Evolutionary conservation across 768 basidiomycete genomes (phyloP), one percentile per base, ranked within the genome.

Genomic region (Fomitopsis serialis): DNA sequence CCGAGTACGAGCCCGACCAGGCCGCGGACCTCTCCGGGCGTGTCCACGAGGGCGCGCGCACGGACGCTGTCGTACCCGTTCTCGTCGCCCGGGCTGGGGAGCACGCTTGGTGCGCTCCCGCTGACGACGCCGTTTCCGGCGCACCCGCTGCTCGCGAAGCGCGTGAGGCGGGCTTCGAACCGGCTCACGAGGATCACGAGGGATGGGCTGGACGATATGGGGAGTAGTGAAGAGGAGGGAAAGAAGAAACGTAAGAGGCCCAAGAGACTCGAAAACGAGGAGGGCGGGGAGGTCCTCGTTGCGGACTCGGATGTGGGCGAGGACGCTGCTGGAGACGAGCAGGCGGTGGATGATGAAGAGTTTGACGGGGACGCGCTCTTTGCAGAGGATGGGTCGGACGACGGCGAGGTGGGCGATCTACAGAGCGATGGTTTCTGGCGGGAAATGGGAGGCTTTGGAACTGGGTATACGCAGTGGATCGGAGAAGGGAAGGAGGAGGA

Each of bases 51-150:
- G 49, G 24, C 23, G 24, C 36, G 32, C 42, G 42, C 27, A 13
- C 21, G 25, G 25, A 45, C 44, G 3, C 25, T 45, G 24, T 47
- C 45, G 54, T 32, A 42, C 22, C 22, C 42, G 49, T 23, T 32
- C 29, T 32, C 29, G 29, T 32, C 29, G 29, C 29, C 29, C 6
- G 51, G 56, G 35, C 45, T 23, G 57, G 53, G 42, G 54, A 56
- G 27, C 29, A 59, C 56, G 45, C 58, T 58, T 24, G 58, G 60
- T 55, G 60, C 52, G 46, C 48, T 61, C 42, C 63, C 61, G 50
- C 54, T 57, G 21, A 52, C 55, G 48, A 66, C 65, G 37, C 65
- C 65, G 42, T 61, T 52, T 45, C 68, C 68, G 2, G 63, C 64
- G 45, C 60, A 63, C 29, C 60, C 60, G 19, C 52, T 58, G 35